Evolutionary conservation across 2,329 filamentous ascomycete species (phyloP), one percentile per base, ranked within the genome.

Genomic region (Salinomyces thailandicus): DNA sequence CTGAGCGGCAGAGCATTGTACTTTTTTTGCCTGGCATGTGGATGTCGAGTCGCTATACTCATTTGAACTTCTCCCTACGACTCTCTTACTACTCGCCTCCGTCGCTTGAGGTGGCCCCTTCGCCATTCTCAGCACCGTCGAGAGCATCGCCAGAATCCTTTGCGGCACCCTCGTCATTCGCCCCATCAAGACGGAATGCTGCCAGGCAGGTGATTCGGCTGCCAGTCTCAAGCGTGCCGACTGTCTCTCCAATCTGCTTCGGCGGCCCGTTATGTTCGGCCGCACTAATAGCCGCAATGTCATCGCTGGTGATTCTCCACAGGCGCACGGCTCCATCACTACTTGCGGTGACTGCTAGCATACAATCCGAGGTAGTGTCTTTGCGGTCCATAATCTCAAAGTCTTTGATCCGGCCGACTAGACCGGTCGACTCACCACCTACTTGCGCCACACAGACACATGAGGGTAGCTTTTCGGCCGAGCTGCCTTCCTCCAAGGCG

Each of bases 121-220:
- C 27, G 27, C 27, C 15, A 9, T 30, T 14, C 8, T 30, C 27
- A 30, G 9, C 27, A 7, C 27, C 27, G 8, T 7, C 13, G 15
- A 7, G 7, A 7, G 15, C 11, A 7, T 13, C 27, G 15, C 36
- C 39, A 14, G 32, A 37, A 31, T 37, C 39, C 24, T 46, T 47
- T 14, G 44, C 41, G 3, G 39, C 35, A 17, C 43, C 38, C 8
- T 31, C 46, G 29, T 44, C 43, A 28, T 36, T 41, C 32, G 50
- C 47, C 11, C 51, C 55, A 37, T 58, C 54, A 85, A 96, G 93
- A 45, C 84, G 67, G 64, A 93, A 96, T 15, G 81, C 81, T 50
- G 77, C 78, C 52, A 96, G 56, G 57, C 91, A 96, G 24, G 87
- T 96, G 48, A 96, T 86, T 38, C 91, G 71, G 57, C 89, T 87